Base-by-base conservation (phyloP, 257 asterid genomes). In the Fraxinus pennsylvanica region DNA sequence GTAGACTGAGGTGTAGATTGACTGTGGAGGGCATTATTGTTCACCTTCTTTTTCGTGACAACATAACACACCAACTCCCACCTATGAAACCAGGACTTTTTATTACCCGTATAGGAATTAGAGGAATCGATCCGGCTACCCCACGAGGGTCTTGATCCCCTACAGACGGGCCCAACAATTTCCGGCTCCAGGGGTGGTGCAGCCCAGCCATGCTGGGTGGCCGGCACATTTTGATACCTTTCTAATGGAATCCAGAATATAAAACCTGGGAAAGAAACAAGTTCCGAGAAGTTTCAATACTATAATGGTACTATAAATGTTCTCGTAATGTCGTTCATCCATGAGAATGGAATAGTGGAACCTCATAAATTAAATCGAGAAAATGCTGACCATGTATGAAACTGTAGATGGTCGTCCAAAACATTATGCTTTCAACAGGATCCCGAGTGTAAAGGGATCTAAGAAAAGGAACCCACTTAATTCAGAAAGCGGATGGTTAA, bases 11-110 rank as follows among this genome's bases (percentile, higher is more conserved):
- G 79, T 87, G 75, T 81, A 82, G 76, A 79, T 87, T 82, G 94
- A 81, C 87, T 80, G 74, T 83, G 68, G 80, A 74, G 78, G 74
- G 73, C 5, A 79, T 75, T 52, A 80, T 73, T 78, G 74, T 81
- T 79, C 79, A 83, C 77, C 82, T 80, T 74, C 83, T 82, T 84
- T 89, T 68, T 71, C 50, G 81, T 88, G 94, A 86, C 86, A 79
- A 80, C 73, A 83, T 76, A 69, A 76, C 73, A 79, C 81, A 93
- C 85, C 98, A 81, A 93, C 97, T 87, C 94, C 84, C 87, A 93
- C 92, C 96, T 70, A 84, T 85, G 78, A 85, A 84, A 66, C 82
- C 39, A 45, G 81, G 90, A 90, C 88, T 87, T 85, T 84, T 71
- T 78, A 68, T 71, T 71, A 17, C 38, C 76, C 30, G 75, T 65